Percentiles rank a stretch among this genome's conserved stretches.
These are phyloP conservation scores for Populus ilicifolia DNA, from an alignment of 345 rosid species.

Conservation along the genomic window DNA sequence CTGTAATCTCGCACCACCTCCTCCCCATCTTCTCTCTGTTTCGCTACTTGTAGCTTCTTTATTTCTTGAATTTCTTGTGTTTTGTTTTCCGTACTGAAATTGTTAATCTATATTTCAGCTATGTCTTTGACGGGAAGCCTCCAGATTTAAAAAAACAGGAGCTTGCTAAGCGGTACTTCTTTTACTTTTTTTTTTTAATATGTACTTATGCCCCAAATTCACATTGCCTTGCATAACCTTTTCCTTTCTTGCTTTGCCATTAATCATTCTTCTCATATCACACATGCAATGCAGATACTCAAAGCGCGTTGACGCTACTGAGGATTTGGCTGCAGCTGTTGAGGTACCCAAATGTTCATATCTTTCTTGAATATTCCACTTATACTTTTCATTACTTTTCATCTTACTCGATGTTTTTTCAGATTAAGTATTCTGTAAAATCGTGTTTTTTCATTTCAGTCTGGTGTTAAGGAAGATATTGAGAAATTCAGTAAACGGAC, in stretches of 20 bases:
- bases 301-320: constrained; percentile 78
- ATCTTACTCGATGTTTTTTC: not conserved
- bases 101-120: constrained; percentile 34
- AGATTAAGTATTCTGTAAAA: not conserved
- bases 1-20: constrained; percentile 46
- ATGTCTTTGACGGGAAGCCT: constrained; percentile 86
- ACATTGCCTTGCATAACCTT: not conserved
- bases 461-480: constrained; percentile 79
- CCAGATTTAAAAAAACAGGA: constrained; percentile 89
- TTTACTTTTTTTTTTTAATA: not conserved
- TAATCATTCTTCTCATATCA: not conserved
- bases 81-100: constrained; percentile 6
- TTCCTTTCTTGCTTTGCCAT: not conserved
- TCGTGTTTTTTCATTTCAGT: constrained; percentile 29
- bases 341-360: constrained; percentile 40
- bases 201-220: too few relatives aligned
- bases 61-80: not conserved
- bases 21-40: not conserved
- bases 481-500: constrained; percentile 93
- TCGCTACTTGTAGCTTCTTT: not conserved
- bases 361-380: not conserved
- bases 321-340: constrained; percentile 57
- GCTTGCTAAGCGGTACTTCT: constrained; percentile 68
- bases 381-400: not conserved
- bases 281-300: constrained; percentile 50